A percentile compares a stretch with the other conserved stretches of the same genome.
phyloP scores from a whole-genome alignment of 345 rosid genomes.

The Gossypium mustelinum region DNA sequence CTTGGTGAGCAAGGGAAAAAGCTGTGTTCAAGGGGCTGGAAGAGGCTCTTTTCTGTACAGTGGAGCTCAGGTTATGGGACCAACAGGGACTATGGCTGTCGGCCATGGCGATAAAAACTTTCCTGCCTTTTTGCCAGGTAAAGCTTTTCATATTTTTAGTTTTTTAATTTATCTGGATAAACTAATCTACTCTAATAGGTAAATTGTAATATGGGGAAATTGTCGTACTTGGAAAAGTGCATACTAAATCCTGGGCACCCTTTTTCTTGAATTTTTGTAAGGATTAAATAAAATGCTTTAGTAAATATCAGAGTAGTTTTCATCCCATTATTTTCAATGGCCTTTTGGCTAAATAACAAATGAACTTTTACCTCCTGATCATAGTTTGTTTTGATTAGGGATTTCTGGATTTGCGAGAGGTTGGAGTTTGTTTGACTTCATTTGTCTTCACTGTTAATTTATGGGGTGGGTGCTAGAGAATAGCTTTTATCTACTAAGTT shows the following conservation, averaged over 20 bases:
- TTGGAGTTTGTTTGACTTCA: no score
- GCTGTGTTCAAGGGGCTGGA: constrained; percentile 55
- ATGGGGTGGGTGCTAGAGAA: no score
- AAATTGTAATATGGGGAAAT: constrained; percentile 1
- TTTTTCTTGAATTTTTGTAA: background rate
- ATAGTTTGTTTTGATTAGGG: background rate
- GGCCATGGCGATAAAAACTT: constrained; percentile 75
- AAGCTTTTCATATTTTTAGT: background rate
- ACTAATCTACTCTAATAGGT: background rate
- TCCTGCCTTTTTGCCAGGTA: constrained; percentile 83
- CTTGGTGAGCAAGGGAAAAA: constrained; percentile 66
- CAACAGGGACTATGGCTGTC: constrained; percentile 51
- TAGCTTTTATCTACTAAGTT: no score
- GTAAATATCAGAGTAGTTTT: background rate
- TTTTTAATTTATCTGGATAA: background rate
- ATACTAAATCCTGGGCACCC: background rate
- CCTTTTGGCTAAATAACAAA: background rate
- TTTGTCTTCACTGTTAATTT: no score
- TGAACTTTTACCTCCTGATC: background rate
- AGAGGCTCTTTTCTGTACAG: constrained; percentile 64
- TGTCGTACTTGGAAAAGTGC: background rate
- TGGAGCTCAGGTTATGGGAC: constrained; percentile 67
- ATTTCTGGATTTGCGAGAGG: no score
- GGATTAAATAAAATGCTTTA: background rate
- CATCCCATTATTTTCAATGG: background rate